These are phyloP conservation scores for Lentinula sp. DNA, from an alignment of 768 basidiomycete genomes.

Conservation along the genomic window DNA sequence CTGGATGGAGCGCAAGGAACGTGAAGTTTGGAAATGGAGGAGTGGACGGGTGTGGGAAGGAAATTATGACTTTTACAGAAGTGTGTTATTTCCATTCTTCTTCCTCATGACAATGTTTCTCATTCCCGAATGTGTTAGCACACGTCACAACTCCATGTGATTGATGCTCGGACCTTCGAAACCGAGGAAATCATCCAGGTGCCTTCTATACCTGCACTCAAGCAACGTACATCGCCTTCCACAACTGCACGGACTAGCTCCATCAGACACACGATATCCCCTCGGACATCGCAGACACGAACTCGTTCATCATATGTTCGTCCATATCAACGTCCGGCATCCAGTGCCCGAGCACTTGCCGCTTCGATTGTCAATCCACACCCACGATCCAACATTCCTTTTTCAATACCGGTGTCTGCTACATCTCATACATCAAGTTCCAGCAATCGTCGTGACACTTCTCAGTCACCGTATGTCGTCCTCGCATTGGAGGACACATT, in stretches of 20 bases:
- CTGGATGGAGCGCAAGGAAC: conserved; percentile 80
- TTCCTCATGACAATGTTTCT: not conserved
- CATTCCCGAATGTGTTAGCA: conserved; percentile 44
- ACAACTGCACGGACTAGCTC: conserved; percentile 8
- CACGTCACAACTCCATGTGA: conserved; percentile 72
- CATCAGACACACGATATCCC: conserved; percentile 2
- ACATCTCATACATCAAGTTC: not conserved
- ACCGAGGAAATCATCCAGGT: conserved; percentile 57
- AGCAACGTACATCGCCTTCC: conserved; percentile 1
- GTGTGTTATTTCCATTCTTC: conserved; percentile 27
- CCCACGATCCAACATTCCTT: not conserved
- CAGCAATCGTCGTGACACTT: not conserved
- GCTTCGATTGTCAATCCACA: conserved; percentile 1
- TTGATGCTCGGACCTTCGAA: conserved; percentile 86
- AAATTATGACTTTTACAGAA: conserved; percentile 88
- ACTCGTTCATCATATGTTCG: not conserved
- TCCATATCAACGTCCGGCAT: not conserved
- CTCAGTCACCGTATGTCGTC: conserved; percentile 27
- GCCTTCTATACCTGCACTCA: conserved; percentile 4
- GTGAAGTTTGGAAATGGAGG: conserved; percentile 79
- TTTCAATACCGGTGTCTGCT: not conserved
- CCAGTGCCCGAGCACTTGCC: not conserved
- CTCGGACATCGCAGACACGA: conserved; percentile 4
- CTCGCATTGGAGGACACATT: conserved; percentile 56
- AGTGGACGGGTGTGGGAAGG: conserved; percentile 44